phyloP scores from a whole-genome alignment of 257 asterid genomes.

The Cordia subcordata region DNA sequence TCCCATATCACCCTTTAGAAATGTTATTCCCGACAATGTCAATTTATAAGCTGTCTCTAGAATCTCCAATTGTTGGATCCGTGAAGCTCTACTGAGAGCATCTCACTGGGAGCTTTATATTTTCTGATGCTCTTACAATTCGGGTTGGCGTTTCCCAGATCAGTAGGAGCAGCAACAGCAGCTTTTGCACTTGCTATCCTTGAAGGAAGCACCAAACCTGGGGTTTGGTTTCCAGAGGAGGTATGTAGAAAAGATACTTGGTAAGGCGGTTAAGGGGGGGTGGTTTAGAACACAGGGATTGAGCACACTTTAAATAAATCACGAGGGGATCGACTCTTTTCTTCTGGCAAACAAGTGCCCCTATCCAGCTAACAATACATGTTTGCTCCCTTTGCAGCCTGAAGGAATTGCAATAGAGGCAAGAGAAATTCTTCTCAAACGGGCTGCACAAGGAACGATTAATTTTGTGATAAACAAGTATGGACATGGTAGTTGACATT shows the following conservation, averaged over 20 bases:
- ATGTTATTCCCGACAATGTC: neutral
- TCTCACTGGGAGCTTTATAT: neutral
- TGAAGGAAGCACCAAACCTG: slow-evolving; percentile 89
- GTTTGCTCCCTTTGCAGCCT: slow-evolving; percentile 38
- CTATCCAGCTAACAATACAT: neutral
- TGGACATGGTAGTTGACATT: neutral
- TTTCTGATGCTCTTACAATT: neutral
- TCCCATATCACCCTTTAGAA: too few relatives aligned
- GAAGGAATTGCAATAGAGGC: slow-evolving; percentile 81
- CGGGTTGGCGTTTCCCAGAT: slow-evolving; percentile 34
- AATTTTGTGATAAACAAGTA: slow-evolving; percentile 55
- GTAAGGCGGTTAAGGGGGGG: too few relatives aligned
- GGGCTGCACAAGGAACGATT: slow-evolving; percentile 85
- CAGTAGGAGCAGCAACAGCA: slow-evolving; percentile 81
- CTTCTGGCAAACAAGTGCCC: neutral
- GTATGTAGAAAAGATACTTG: slow-evolving; percentile 22
- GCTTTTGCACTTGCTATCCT: slow-evolving; percentile 82
- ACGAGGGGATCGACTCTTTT: too few relatives aligned
- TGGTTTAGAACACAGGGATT: too few relatives aligned
- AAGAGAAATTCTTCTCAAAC: slow-evolving; percentile 68
- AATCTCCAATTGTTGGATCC: too few relatives aligned
- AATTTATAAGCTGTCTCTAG: too few relatives aligned
- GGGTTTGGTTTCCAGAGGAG: slow-evolving; percentile 99
- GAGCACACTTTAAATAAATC: too few relatives aligned
- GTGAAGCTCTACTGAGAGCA: too few relatives aligned